Base-by-base conservation (phyloP, 352 stramenopile genomes). In the Pseudoperonospora humuli region DNA sequence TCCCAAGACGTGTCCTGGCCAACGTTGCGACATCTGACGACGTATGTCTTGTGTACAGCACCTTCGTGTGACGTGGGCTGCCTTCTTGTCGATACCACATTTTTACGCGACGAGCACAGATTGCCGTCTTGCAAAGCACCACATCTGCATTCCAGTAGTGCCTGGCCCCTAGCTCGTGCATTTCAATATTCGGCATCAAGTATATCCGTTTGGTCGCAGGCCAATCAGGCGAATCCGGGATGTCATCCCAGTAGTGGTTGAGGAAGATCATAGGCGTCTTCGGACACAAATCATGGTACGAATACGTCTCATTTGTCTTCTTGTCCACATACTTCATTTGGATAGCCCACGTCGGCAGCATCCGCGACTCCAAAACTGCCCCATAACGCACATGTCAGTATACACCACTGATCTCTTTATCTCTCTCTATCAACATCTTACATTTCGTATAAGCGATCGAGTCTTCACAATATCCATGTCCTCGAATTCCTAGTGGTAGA, bases 391-490 rank as follows among this genome's bases (percentile, higher is more conserved):
- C n/a, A n/a, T n/a, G n/a, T n/a, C n/a, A n/a, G n/a, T n/a, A n/a
- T n/a, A n/a, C n/a, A n/a, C n/a, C n/a, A n/a, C n/a, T n/a, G n/a
- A n/a, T n/a, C n/a, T n/a, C n/a, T n/a, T n/a, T n/a, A n/a, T n/a
- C n/a, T n/a, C n/a, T n/a, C n/a, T n/a, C n/a, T n/a, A n/a, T n/a
- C n/a, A n/a, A n/a, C n/a, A n/a, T n/a, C n/a, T n/a, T n/a, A 84
- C 71, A 83, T 35, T 85, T 84, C 19, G 63, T 53, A 45, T 87
- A 90, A 1, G 57, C 72, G 6, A 60, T 56, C 0, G 61, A 64
- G 40, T 90, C 77, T 50, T 90, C 77, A 46, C 77, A 90, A 42
- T 90, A 89, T 19, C 76, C 74, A 32, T 77, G 62, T 17, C 44
- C 59, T 2, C 75, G 65, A 17, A 86, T 49, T 10, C 54, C 52